Evolutionary conservation across 2,329 filamentous ascomycete species (phyloP).

Genomic region (Thelonectria olida): DNA sequence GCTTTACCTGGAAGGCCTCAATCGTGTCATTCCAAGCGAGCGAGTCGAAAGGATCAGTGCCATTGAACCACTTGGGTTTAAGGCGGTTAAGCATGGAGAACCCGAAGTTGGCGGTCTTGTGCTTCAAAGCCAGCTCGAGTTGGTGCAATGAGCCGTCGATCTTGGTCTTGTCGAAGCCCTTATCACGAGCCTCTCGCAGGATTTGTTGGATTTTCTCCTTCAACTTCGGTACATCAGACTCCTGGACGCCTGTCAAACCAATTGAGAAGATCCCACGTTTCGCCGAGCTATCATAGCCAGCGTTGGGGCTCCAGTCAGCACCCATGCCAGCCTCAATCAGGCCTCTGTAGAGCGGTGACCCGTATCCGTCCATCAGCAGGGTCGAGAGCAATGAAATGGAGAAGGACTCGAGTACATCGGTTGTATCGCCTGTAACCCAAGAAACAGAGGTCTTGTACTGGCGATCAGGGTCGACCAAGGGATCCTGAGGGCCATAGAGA

Average conservation of each 20-base stretch:
- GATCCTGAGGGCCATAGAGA: conserved; percentile 84
- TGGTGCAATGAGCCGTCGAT: conserved; percentile 95
- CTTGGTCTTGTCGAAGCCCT: conserved; percentile 88
- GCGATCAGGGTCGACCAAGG: conserved; percentile 83
- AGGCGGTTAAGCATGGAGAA: conserved; percentile 89
- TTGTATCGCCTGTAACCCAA: conserved; percentile 87
- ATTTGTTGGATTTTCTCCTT: conserved; percentile 79
- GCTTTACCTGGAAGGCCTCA: conserved; percentile 79
- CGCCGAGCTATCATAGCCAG: conserved; percentile 85
- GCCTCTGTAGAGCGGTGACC: conserved; percentile 89
- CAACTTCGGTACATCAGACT: conserved; percentile 80
- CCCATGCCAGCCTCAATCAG: conserved; percentile 91
- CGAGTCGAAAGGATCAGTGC: conserved; percentile 89
- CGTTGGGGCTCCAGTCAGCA: conserved; percentile 93
- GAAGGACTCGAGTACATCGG: conserved; percentile 88
- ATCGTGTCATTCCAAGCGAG: conserved; percentile 93
- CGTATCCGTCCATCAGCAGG: conserved; percentile 91
- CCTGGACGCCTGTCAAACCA: conserved; percentile 87
- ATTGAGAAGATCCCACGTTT: conserved; percentile 87
- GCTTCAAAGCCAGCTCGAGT: conserved; percentile 89
- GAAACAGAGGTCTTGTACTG: conserved; percentile 95
- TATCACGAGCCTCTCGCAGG: conserved; percentile 72
- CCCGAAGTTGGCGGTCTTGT: conserved; percentile 96
- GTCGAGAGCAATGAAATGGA: conserved; percentile 84
- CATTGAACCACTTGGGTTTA: conserved; percentile 94